These are phyloP conservation scores for Trypanosoma conorhini DNA, from an alignment of 208 protist genomes.

Conservation along the genomic window DNA sequence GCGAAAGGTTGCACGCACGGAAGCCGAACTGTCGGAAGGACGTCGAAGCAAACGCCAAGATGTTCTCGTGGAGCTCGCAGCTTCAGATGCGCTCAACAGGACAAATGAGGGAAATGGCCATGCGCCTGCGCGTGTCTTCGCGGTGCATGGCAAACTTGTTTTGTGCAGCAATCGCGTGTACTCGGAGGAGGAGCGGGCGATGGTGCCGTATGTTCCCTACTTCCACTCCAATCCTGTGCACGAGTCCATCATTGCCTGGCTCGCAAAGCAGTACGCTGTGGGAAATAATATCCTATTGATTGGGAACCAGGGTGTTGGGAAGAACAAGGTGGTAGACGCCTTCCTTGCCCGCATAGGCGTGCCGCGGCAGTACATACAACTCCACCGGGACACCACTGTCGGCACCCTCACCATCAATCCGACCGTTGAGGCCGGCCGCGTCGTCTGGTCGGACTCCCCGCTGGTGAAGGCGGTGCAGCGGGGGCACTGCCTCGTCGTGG, in stretches of 20 bases:
- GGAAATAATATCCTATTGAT: constrained; percentile 92
- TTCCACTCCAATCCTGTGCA: constrained; percentile 93
- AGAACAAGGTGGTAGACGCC: constrained; percentile 96
- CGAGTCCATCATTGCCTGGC: constrained; percentile 75
- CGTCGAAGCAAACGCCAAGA: constrained; percentile 16
- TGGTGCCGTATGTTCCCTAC: constrained; percentile 86
- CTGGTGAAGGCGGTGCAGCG: constrained; percentile 91
- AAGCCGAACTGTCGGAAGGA: neutral
- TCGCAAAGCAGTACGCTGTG: constrained; percentile 88
- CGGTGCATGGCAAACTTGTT: constrained; percentile 38
- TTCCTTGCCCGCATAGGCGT: constrained; percentile 86
- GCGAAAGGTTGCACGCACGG: neutral
- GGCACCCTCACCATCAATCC: constrained; percentile 91
- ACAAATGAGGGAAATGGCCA: neutral
- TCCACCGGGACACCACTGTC: constrained; percentile 94
- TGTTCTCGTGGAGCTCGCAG: constrained; percentile 12
- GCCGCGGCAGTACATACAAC: constrained; percentile 95
- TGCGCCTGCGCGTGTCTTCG: constrained; percentile 34
- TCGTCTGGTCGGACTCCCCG: constrained; percentile 93
- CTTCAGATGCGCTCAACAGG: neutral
- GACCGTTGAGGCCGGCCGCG: constrained; percentile 77
- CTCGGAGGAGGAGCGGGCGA: constrained; percentile 58
- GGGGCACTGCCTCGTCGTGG: constrained; percentile 94
- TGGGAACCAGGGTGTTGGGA: constrained; percentile 95
- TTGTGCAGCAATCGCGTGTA: constrained; percentile 50